Conservation (phyloP, 1,284 basidiomycete species). For the Cystobasidiaceae sp. region DNA sequence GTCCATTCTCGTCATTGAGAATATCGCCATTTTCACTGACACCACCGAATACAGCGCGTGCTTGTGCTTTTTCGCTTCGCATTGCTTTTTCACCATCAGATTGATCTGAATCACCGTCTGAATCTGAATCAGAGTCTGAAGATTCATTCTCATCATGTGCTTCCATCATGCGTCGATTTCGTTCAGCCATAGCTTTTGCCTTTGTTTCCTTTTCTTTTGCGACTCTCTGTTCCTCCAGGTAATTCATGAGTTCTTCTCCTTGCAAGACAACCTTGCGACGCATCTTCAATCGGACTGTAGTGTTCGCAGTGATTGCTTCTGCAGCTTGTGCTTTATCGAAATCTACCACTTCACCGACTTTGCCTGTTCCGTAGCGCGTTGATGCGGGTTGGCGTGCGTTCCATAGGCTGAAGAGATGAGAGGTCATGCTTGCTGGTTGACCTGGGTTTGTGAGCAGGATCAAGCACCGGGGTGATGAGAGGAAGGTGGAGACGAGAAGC, state of each 20-base stretch:
- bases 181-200: constrained; percentile 73
- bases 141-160: constrained; percentile 59
- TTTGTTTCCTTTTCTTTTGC: constrained; percentile 81
- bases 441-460: constrained; percentile 31
- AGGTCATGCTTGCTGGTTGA: constrained; percentile 68
- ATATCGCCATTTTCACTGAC: constrained; percentile 53
- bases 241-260: constrained; percentile 68
- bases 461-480: constrained; percentile 11
- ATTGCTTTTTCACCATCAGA: not conserved
- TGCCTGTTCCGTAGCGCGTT: constrained; percentile 75
- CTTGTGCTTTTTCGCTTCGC: constrained; percentile 53
- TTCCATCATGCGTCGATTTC: constrained; percentile 83
- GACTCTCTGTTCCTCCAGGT: constrained; percentile 68
- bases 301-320: constrained; percentile 16
- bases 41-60: constrained; percentile 59
- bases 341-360: constrained; percentile 75
- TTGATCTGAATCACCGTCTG: constrained; percentile 45
- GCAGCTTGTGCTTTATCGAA: constrained; percentile 56
- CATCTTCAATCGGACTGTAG: constrained; percentile 54
- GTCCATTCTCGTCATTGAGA: constrained; percentile 10
- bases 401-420: constrained; percentile 80
- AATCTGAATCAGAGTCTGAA: constrained; percentile 61
- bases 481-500: constrained; percentile 21
- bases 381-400: constrained; percentile 67
- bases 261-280: constrained; percentile 76